Evolutionary conservation across 2,329 filamentous ascomycete species (phyloP), one percentile per base, ranked within the genome.

Genomic region (Laburnicola sp.): DNA sequence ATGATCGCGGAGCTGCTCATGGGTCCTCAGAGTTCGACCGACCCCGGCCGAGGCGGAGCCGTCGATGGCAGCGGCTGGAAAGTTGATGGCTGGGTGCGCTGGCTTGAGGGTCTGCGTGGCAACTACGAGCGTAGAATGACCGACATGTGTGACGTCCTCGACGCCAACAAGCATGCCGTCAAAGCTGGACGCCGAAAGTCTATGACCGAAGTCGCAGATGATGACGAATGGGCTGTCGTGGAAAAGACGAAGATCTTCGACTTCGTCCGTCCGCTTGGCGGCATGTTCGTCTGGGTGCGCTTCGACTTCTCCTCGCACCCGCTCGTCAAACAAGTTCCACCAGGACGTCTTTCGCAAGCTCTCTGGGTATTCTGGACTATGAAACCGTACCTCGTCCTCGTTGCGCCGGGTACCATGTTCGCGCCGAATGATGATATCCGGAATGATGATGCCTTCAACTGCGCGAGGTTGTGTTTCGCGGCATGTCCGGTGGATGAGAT

Each of bases 231-330:
- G 86, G 82, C 86, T 52, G 81, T 92, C 52, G 81, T 95, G 40
- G 85, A 86, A 64, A 91, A 88, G 74, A 87, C 83, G 1, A 80
- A 81, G 53, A 81, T 96, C 59, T 89, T 86, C 71, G 83, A 86
- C 39, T 96, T 95, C 67, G 74, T 82, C 60, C 91, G 88, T 80
- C 91, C 92, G 1, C 83, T 88, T 26, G 92, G 86, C 31, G 92
- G 92, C 66, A 97, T 97, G 91, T 97, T 96, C 71, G 74, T 95
- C 49, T 97, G 92, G 92, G 64, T 96, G 3, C 80, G 83, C 49
- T 74, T 94, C 54, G 80, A 85, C 67, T 87, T 91, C 62, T 82
- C 87, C 48, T 77, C 78, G 2, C 91, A 96, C 66, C 89, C 90
- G 9, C 79, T 96, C 10, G 86, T 78, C 69, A 70, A 72, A 25